Conservation (phyloP, 2,329 filamentous ascomycete genomes). For the Colletotrichum truncatum region DNA sequence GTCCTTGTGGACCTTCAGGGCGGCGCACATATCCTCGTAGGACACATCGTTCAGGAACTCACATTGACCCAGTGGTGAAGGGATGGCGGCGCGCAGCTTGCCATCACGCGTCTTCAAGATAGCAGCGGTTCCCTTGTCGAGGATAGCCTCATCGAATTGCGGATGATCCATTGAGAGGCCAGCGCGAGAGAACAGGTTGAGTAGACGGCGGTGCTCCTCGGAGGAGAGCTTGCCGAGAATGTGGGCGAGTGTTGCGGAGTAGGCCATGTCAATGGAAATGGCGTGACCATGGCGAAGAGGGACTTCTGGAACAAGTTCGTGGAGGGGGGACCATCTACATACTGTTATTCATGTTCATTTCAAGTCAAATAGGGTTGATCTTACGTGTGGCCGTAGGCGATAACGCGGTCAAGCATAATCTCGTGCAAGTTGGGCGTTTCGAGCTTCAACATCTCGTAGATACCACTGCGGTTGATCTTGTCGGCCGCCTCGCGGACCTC, state of each 20-base stretch:
- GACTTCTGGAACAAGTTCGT: slow-evolving; percentile 74
- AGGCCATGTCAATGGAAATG: slow-evolving; percentile 81
- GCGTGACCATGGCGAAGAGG: slow-evolving; percentile 78
- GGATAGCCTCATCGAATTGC: slow-evolving; percentile 71
- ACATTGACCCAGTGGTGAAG: slow-evolving; percentile 72
- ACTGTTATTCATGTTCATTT: neutral
- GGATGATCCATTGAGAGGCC: slow-evolving; percentile 78
- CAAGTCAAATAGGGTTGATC: slow-evolving; percentile 35
- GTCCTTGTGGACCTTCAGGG: slow-evolving; percentile 70
- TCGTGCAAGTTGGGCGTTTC: slow-evolving; percentile 80
- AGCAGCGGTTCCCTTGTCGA: slow-evolving; percentile 72
- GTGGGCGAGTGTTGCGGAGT: slow-evolving; percentile 74
- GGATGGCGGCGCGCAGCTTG: slow-evolving; percentile 73
- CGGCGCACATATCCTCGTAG: slow-evolving; percentile 67
- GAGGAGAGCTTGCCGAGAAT: slow-evolving; percentile 67
- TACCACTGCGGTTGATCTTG: slow-evolving; percentile 73
- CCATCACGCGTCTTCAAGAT: slow-evolving; percentile 79
- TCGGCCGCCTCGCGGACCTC: slow-evolving; percentile 71
- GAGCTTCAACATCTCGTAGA: slow-evolving; percentile 77
- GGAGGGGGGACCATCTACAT: slow-evolving; percentile 72
- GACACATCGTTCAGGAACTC: slow-evolving; percentile 75
- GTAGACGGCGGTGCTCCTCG: slow-evolving; percentile 67
- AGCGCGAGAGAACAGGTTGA: slow-evolving; percentile 75
- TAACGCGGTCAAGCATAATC: slow-evolving; percentile 76
- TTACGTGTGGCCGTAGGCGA: slow-evolving; percentile 77